These are phyloP conservation scores for Xanthoceras sorbifolium DNA, from an alignment of 345 rosid genomes.

Conservation along the genomic window DNA sequence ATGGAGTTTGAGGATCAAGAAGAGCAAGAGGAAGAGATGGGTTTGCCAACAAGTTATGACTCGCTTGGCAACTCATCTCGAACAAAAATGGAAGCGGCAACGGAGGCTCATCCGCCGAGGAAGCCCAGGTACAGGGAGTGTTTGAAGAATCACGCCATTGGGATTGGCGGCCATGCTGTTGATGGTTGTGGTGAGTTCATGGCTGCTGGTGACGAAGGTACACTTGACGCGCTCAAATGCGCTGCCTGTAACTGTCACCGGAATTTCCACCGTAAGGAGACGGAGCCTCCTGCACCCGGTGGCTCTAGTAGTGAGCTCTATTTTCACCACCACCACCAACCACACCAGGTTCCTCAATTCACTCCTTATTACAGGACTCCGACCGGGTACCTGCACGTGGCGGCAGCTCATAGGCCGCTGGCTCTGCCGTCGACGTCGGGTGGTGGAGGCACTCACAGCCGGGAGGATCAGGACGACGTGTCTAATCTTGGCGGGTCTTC, in stretches of 20 bases:
- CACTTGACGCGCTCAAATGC: constrained; percentile 76
- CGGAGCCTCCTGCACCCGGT: constrained; percentile 5
- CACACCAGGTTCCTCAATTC: constrained; percentile 47
- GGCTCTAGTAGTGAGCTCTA: constrained; percentile 22
- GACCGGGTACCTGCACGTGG: constrained; percentile 49
- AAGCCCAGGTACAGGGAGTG: constrained; percentile 69
- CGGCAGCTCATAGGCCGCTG: constrained; percentile 41
- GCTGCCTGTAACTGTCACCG: constrained; percentile 89
- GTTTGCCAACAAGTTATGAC: constrained; percentile 44
- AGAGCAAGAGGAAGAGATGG: constrained; percentile 68
- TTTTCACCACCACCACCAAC: constrained; percentile 36
- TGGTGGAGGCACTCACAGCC: constrained; percentile 41
- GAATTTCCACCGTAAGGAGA: constrained; percentile 81
- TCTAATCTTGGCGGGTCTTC: constrained; percentile 40
- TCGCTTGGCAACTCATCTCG: constrained; percentile 39
- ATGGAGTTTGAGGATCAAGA: constrained; percentile 64
- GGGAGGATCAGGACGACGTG: constrained; percentile 52
- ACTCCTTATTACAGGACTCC: constrained; percentile 61
- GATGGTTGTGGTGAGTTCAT: constrained; percentile 85
- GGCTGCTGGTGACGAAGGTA: constrained; percentile 74
- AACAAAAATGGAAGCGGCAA: constrained; percentile 25
- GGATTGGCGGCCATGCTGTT: constrained; percentile 76
- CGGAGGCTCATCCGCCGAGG: constrained; percentile 6
- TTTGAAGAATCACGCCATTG: constrained; percentile 78
- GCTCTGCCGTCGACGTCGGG: constrained; percentile 52